Conservation (phyloP, 257 asterid genomes). For the Penstemon barbatus region DNA sequence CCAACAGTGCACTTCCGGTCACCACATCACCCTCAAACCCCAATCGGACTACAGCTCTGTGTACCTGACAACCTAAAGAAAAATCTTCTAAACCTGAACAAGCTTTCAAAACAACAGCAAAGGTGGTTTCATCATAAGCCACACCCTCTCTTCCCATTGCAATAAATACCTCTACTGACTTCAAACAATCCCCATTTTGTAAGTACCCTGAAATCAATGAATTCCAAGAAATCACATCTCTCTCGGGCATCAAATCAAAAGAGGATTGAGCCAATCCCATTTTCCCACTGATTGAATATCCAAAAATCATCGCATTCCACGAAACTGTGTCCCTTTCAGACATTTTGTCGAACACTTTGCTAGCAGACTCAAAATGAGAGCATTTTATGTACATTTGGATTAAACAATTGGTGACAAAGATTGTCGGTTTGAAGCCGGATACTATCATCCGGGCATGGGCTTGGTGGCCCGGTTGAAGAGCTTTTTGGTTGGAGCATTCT, state of each 20-base stretch:
- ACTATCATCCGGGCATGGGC: slow-evolving; percentile 74
- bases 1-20: slow-evolving; percentile 73
- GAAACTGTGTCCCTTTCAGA: slow-evolving; percentile 59
- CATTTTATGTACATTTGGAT: slow-evolving; percentile 61
- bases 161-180: slow-evolving; percentile 48
- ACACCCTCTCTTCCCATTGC: slow-evolving; percentile 61
- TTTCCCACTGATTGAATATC: slow-evolving; percentile 47
- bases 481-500: slow-evolving; percentile 55
- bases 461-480: slow-evolving; percentile 58
- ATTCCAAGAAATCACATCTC: slow-evolving; percentile 85
- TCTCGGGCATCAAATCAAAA: slow-evolving; percentile 65
- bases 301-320: slow-evolving; percentile 78
- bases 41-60: slow-evolving; percentile 53
- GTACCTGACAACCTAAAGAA: slow-evolving; percentile 59
- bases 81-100: slow-evolving; percentile 54
- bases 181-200: slow-evolving; percentile 51
- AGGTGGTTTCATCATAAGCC: slow-evolving; percentile 62
- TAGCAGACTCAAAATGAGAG: slow-evolving; percentile 47
- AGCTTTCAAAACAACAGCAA: slow-evolving; percentile 64
- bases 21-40: slow-evolving; percentile 70
- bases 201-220: slow-evolving; percentile 78
- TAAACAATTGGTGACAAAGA: slow-evolving; percentile 76
- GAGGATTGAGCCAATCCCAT: slow-evolving; percentile 42
- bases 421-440: slow-evolving; percentile 70
- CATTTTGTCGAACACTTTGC: slow-evolving; percentile 71